Conservation (phyloP, 768 basidiomycete genomes). For the Candolleomyces efflorescens region DNA sequence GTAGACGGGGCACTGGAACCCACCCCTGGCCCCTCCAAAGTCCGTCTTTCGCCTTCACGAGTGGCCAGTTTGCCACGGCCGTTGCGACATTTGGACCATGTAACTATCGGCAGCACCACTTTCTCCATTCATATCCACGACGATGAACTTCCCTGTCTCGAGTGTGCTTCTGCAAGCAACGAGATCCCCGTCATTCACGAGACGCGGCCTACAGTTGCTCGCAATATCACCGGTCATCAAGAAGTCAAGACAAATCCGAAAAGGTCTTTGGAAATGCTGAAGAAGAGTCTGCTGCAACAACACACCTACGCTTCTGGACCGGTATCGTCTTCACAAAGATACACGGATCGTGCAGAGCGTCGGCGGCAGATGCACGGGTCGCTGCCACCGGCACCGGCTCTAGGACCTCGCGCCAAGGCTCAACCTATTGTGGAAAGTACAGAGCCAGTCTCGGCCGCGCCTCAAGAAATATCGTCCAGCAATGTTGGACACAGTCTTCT, state of each 20-base stretch:
- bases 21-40: constrained; percentile 24
- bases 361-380: constrained; percentile 56
- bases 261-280: constrained; percentile 63
- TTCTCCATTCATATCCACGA: constrained; percentile 70
- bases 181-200: constrained; percentile 58
- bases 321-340: constrained; percentile 19
- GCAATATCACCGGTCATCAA: neutral
- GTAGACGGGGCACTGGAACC: constrained; percentile 21
- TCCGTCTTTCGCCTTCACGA: constrained; percentile 60
- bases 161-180: constrained; percentile 49
- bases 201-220: constrained; percentile 11
- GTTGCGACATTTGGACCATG: constrained; percentile 57
- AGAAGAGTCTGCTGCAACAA: constrained; percentile 55
- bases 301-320: constrained; percentile 21
- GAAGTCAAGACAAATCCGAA: constrained; percentile 44
- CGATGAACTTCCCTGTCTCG: constrained; percentile 54
- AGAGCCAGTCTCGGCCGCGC: constrained; percentile 31
- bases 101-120: constrained; percentile 67
- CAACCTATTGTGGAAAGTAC: too few relatives aligned
- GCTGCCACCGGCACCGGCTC: constrained; percentile 25
- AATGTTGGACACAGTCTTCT: constrained; percentile 70
- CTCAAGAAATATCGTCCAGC: constrained; percentile 45
- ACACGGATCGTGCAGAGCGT: constrained; percentile 69
- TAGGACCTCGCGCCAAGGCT: constrained; percentile 7
- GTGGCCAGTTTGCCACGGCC: constrained; percentile 64